A percentile compares a stretch with the other conserved stretches of the same genome.
phyloP scores from a whole-genome alignment of 164 flowering plant species.

The Aristolochia californica region DNA sequence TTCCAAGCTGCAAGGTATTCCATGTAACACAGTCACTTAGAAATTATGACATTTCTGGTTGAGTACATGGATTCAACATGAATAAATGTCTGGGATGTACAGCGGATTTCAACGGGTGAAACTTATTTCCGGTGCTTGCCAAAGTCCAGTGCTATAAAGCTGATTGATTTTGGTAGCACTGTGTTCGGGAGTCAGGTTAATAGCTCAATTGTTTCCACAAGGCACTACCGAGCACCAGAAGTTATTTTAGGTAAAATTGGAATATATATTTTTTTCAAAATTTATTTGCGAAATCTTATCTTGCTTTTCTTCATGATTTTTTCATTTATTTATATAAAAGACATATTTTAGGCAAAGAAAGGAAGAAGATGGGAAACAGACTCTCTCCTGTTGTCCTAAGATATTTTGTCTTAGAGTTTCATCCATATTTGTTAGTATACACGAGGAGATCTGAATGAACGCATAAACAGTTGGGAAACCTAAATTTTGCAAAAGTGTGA shows the following conservation, averaged over 20 bases:
- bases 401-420: not conserved
- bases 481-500: no score
- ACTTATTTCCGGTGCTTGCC: slow-evolving; percentile 61
- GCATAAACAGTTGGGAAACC: no score
- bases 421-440: no score
- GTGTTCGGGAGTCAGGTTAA: slow-evolving; percentile 57
- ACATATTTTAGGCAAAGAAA: not conserved
- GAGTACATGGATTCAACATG: slow-evolving; percentile 16
- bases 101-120: slow-evolving; percentile 52
- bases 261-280: not conserved
- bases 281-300: not conserved
- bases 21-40: slow-evolving; percentile 11
- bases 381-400: not conserved
- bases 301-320: not conserved
- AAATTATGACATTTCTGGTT: slow-evolving; percentile 16
- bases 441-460: no score
- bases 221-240: slow-evolving; percentile 97
- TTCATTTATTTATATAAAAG: not conserved
- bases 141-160: slow-evolving; percentile 92
- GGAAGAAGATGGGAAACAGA: not conserved
- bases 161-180: slow-evolving; percentile 97
- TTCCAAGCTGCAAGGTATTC: slow-evolving; percentile 55
- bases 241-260: slow-evolving; percentile 73
- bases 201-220: slow-evolving; percentile 78
- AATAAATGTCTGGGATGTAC: slow-evolving; percentile 36